These are phyloP conservation scores for Kluyveromyces dobzhanskii DNA, from an alignment of 805 yeast species.

Conservation along the genomic window DNA sequence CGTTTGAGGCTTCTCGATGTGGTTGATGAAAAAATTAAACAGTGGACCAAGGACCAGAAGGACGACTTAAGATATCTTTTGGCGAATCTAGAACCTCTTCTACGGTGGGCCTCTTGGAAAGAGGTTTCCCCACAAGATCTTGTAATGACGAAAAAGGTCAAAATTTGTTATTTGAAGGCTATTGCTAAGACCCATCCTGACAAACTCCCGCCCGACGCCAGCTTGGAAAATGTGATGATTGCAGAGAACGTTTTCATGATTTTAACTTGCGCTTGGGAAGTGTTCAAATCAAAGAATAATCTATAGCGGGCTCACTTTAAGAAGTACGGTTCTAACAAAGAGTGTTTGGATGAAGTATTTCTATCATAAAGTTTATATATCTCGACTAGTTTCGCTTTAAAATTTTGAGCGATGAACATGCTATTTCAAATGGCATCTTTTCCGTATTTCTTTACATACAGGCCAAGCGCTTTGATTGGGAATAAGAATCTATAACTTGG, in stretches of 20 bases:
- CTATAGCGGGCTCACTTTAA: constrained; percentile 20
- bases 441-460: constrained; percentile 35
- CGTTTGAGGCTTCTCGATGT: constrained; percentile 54
- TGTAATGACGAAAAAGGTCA: constrained; percentile 84
- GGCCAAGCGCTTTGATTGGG: constrained; percentile 87
- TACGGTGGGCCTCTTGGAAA: constrained; percentile 66
- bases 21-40: constrained; percentile 44
- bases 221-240: constrained; percentile 67
- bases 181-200: constrained; percentile 87
- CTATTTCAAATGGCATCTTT: background rate
- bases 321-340: too few relatives aligned
- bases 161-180: constrained; percentile 79
- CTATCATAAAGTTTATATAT: constrained; percentile 1
- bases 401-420: too few relatives aligned
- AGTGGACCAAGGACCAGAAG: constrained; percentile 71
- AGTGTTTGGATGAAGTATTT: too few relatives aligned
- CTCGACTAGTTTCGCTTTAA: background rate
- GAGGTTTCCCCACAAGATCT: constrained; percentile 62
- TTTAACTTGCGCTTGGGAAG: constrained; percentile 86
- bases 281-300: constrained; percentile 53
- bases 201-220: constrained; percentile 48
- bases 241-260: constrained; percentile 82
- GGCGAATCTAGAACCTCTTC: constrained; percentile 54
- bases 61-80: constrained; percentile 73
- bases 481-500: constrained; percentile 87